Percentiles rank a stretch among this genome's conserved stretches.
Evolutionary conservation across 371 early-diverging fungal species (phyloP).

Genomic region (Apophysomyces ossiformis): DNA sequence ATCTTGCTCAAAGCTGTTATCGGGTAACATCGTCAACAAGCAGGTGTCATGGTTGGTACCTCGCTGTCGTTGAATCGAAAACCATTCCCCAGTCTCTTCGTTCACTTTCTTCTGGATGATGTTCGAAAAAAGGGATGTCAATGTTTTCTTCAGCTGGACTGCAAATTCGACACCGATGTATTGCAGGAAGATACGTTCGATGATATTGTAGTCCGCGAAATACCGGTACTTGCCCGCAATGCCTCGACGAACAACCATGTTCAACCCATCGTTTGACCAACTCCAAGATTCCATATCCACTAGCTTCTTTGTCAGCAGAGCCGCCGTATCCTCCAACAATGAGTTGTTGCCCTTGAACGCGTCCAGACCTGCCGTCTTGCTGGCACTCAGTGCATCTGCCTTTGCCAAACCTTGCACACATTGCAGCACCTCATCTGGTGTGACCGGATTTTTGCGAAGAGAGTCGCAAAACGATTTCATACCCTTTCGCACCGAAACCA

Average conservation of each 20-base stretch:
- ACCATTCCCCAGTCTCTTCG: not conserved
- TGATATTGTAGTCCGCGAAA: constrained; percentile 19
- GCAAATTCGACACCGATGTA: constrained; percentile 20
- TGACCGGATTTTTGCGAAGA: not conserved
- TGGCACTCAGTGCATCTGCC: not conserved
- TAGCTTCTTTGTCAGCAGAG: constrained; percentile 17
- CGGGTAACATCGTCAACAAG: not conserved
- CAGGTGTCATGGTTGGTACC: not conserved
- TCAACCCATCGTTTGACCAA: constrained; percentile 17
- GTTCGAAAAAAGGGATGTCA: constrained; percentile 1
- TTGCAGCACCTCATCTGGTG: not conserved
- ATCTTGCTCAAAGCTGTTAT: not conserved
- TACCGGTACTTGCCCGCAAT: constrained; percentile 22
- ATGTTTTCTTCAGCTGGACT: not conserved
- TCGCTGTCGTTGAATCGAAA: not conserved
- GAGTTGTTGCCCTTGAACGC: constrained; percentile 13
- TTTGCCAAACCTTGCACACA: not conserved
- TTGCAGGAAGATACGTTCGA: constrained; percentile 23
- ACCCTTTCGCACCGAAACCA: not conserved
- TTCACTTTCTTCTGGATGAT: constrained; percentile 2
- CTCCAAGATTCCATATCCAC: constrained; percentile 16
- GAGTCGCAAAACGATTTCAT: constrained; percentile 5
- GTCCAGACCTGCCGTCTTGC: not conserved
- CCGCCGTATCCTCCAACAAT: constrained; percentile 14
- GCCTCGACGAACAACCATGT: constrained; percentile 15